These are phyloP conservation scores for Ogataea minuta DNA, from an alignment of 805 yeast species.

Conservation along the genomic window DNA sequence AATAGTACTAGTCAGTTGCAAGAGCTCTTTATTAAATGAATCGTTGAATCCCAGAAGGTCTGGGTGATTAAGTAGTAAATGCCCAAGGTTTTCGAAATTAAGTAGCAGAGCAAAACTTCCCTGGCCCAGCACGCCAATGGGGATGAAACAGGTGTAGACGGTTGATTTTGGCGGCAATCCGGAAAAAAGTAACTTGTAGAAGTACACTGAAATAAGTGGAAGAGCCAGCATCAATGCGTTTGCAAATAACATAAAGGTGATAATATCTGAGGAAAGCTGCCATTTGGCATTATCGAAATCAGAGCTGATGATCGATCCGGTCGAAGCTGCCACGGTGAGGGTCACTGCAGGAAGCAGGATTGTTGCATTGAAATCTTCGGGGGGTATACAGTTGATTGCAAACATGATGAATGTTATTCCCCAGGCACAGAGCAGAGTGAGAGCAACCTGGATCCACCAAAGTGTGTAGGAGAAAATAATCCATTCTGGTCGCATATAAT, in stretches of 20 bases:
- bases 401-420: conserved; percentile 52
- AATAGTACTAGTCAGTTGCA: conserved; percentile 7
- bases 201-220: conserved; percentile 52
- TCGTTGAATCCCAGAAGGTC: conserved; percentile 12
- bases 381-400: conserved; percentile 34
- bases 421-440: conserved; percentile 61
- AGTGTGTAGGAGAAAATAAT: conserved; percentile 52
- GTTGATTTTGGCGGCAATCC: conserved; percentile 55
- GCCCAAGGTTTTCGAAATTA: conserved; percentile 20
- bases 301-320: conserved; percentile 56
- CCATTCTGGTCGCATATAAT: conserved; percentile 41
- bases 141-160: conserved; percentile 69
- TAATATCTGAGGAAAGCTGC: conserved; percentile 50
- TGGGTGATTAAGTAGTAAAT: conserved; percentile 13
- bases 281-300: conserved; percentile 34
- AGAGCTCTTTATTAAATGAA: conserved; percentile 5
- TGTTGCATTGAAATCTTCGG: conserved; percentile 49
- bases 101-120: conserved; percentile 66
- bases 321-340: conserved; percentile 68
- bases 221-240: conserved; percentile 64
- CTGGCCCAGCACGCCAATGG: conserved; percentile 85
- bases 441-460: conserved; percentile 69
- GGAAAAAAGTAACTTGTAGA: conserved; percentile 55
- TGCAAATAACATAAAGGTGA: conserved; percentile 63
- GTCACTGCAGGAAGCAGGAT: conserved; percentile 77